Conservation (phyloP, 176 grass and related monocot genomes). For the Pharus latifolius region DNA sequence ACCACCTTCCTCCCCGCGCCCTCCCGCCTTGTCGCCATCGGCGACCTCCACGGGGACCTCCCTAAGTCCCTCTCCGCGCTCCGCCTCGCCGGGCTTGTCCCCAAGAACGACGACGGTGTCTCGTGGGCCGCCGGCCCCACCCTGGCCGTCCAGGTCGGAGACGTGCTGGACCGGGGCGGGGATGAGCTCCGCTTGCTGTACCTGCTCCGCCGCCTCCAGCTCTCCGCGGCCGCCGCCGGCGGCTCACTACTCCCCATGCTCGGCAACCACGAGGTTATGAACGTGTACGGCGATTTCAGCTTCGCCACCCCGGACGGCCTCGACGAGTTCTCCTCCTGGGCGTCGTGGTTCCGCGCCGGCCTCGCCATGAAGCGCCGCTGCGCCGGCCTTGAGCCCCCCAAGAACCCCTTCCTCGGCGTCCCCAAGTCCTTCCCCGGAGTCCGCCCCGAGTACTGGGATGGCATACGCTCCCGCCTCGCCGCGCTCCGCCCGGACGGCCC, state of each 20-base stretch:
- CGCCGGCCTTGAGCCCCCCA: constrained; percentile 19
- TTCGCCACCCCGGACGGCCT: constrained; percentile 54
- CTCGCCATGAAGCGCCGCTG: constrained; percentile 84
- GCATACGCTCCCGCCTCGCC: constrained; percentile 64
- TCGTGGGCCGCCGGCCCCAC: constrained; percentile 59
- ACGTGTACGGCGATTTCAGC: constrained; percentile 70
- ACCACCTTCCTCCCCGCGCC: constrained; percentile 48
- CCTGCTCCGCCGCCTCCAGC: constrained; percentile 57
- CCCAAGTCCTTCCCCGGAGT: constrained; percentile 72
- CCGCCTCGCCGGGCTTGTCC: constrained; percentile 55
- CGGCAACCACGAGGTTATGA: constrained; percentile 96
- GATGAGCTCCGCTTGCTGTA: constrained; percentile 87
- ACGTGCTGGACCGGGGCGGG: constrained; percentile 83
- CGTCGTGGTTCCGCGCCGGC: constrained; percentile 56
- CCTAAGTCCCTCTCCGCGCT: constrained; percentile 63
- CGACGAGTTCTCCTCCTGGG: constrained; percentile 65
- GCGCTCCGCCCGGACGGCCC: constrained; percentile 73
- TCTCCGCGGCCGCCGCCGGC: constrained; percentile 48
- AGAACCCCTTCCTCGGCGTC: constrained; percentile 73
- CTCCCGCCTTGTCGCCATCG: constrained; percentile 68
- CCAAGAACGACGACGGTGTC: background rate
- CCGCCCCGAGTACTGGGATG: constrained; percentile 72
- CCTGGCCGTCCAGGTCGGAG: constrained; percentile 83
- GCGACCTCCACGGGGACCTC: constrained; percentile 88
- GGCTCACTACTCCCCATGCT: constrained; percentile 63